phyloP scores from a whole-genome alignment of 345 rosid species.

The Salix purpurea region DNA sequence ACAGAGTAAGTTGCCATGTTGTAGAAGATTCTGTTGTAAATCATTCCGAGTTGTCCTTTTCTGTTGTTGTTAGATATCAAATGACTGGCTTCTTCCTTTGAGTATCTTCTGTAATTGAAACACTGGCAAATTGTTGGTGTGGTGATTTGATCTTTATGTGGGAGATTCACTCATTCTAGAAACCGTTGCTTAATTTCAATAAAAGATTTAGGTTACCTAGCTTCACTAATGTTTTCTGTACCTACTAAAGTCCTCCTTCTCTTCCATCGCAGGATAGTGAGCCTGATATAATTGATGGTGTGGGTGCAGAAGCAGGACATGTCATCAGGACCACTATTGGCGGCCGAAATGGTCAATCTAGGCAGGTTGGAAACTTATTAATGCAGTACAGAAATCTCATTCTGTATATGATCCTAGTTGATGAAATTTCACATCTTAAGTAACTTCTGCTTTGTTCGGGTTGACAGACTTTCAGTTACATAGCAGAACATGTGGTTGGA shows the following conservation, averaged over 20 bases:
- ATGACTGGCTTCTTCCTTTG: slow-evolving; percentile 1
- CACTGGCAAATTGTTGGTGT: neutral
- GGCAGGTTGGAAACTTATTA: slow-evolving; percentile 52
- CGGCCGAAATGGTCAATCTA: slow-evolving; percentile 85
- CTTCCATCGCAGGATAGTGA: slow-evolving; percentile 80
- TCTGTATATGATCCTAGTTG: neutral
- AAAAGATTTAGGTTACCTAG: neutral
- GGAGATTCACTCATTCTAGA: slow-evolving; percentile 8
- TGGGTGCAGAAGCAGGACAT: slow-evolving; percentile 87
- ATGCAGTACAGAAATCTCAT: neutral
- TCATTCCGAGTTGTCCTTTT: neutral
- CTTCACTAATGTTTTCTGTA: neutral
- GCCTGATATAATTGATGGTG: slow-evolving; percentile 78
- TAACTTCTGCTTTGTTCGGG: slow-evolving; percentile 20
- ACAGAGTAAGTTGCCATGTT: slow-evolving; percentile 52
- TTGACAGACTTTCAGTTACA: slow-evolving; percentile 73
- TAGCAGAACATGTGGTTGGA: slow-evolving; percentile 90
- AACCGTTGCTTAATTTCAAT: neutral
- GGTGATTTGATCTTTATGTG: slow-evolving; percentile 1
- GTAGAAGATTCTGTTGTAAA: slow-evolving; percentile 3
- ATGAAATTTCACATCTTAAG: slow-evolving; percentile 11
- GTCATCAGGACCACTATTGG: slow-evolving; percentile 83
- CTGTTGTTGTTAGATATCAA: neutral
- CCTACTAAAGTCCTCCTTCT: neutral
- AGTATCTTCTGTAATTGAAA: neutral